Evolutionary conservation across 192 early-diverging fungal species (phyloP), one percentile per base, ranked within the genome.

Genomic region (Umbelopsis vinacea): DNA sequence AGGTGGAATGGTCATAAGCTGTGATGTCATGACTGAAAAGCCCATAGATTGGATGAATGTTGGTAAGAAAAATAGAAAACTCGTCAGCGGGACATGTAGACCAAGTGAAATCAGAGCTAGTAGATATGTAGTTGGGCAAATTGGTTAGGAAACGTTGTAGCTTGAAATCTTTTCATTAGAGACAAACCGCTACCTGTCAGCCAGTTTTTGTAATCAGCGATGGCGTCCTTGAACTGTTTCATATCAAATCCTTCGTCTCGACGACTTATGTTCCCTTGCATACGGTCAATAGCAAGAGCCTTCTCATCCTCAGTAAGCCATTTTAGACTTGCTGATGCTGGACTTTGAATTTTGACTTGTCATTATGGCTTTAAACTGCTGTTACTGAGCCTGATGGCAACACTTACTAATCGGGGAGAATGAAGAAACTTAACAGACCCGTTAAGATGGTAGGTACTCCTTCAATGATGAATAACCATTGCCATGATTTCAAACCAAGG

Each of bases 391-490:
- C 12, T 6, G 26, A 57, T 24, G 10, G 11, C 40, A 63, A 11
- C 26, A 63, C 57, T 37, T 35, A 63, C 57, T 63, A 63, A 37
- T 90, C 87, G 0, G 87, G 83, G 26, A 92, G 74, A 8, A 86
- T 45, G 10, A 85, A 75, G 46, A 85, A 82, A 1, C 83, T 84
- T 23, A 89, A 4, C 10, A 88, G 33, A 0, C 88, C 88, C 12
- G 89, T 70, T 0, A 84, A 47, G 35, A 92, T 83, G 0, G 88
- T 90, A 2, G 89, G 88, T 19, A 86, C 72, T 11, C 87, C 86
- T 75, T 91, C 90, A 14, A 90, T 78, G 14, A 95, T 85, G 70
- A 94, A 94, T 29, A 94, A 71, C 82, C 90, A 85, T 71, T 86
- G 57, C 92, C 92, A 93, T 2, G 89, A 83, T 26, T 85, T 81